Conservation (phyloP, 2,329 filamentous ascomycete species). For the Aureobasidium lini region DNA sequence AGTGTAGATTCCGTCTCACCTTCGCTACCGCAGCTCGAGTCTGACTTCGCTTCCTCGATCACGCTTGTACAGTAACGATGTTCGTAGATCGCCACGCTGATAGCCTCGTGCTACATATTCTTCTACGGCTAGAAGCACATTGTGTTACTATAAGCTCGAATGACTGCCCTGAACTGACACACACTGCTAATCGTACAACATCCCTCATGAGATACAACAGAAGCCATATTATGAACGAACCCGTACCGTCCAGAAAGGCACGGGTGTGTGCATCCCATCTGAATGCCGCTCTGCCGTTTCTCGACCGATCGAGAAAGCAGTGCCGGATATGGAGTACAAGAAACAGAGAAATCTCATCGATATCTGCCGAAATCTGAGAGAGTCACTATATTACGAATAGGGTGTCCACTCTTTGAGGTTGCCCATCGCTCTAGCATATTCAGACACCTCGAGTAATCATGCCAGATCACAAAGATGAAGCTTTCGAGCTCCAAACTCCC, state of each 20-base stretch:
- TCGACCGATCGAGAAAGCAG: not conserved
- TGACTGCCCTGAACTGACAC: not conserved
- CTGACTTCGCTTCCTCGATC: not conserved
- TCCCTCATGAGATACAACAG: not conserved
- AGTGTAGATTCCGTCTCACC: not conserved
- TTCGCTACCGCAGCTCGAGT: not conserved
- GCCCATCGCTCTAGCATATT: not conserved
- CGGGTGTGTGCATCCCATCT: not conserved
- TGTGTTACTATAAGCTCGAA: not conserved
- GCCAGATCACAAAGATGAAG: not conserved
- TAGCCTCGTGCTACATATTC: not conserved
- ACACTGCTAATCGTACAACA: not conserved
- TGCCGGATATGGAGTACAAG: not conserved
- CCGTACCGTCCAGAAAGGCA: not conserved
- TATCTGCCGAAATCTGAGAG: not conserved
- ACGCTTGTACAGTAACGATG: not conserved
- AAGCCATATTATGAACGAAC: not conserved
- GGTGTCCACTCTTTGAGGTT: not conserved
- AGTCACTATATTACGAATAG: not conserved
- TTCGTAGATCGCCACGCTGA: not conserved
- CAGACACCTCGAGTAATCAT: not conserved
- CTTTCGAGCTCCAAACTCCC: constrained; percentile 3
- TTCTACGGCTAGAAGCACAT: not conserved
- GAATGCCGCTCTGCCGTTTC: not conserved
- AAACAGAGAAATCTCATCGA: not conserved